Conservation (phyloP, 495 filamentous ascomycete species). For the Penicillium egyptiacum region DNA sequence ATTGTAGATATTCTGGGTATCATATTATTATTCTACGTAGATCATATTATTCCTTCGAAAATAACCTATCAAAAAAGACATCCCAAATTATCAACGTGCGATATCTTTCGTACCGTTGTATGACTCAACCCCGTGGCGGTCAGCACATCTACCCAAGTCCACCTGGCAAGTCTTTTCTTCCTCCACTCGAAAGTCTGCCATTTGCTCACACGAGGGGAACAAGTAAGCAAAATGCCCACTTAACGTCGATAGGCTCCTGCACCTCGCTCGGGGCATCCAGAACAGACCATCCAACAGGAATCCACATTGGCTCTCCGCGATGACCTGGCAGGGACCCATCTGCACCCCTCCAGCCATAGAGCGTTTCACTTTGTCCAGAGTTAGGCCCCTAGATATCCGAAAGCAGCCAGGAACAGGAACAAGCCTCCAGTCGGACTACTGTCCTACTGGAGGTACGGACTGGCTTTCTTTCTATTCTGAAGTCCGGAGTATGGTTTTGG, state of each 20-base stretch:
- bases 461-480: neutral
- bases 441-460: neutral
- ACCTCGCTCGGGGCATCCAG: neutral
- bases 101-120: neutral
- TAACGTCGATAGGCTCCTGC: slow-evolving; percentile 8
- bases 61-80: neutral
- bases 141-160: slow-evolving; percentile 15
- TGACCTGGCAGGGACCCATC: slow-evolving; percentile 37
- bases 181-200: slow-evolving; percentile 1
- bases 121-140: slow-evolving; percentile 16
- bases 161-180: neutral
- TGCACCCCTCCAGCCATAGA: slow-evolving; percentile 6
- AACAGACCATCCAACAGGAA: slow-evolving; percentile 10
- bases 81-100: neutral
- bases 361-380: slow-evolving; percentile 11
- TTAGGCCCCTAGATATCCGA: slow-evolving; percentile 19
- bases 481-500: neutral
- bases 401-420: slow-evolving; percentile 15
- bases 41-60: neutral
- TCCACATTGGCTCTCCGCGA: slow-evolving; percentile 33
- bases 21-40: neutral
- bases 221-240: slow-evolving; percentile 9
- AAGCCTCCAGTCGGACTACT: neutral
- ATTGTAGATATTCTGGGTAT: neutral
- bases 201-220: slow-evolving; percentile 5